Evolutionary conservation across 176 grass and related monocot species (phyloP).

Genomic region (Guadua angustifolia): DNA sequence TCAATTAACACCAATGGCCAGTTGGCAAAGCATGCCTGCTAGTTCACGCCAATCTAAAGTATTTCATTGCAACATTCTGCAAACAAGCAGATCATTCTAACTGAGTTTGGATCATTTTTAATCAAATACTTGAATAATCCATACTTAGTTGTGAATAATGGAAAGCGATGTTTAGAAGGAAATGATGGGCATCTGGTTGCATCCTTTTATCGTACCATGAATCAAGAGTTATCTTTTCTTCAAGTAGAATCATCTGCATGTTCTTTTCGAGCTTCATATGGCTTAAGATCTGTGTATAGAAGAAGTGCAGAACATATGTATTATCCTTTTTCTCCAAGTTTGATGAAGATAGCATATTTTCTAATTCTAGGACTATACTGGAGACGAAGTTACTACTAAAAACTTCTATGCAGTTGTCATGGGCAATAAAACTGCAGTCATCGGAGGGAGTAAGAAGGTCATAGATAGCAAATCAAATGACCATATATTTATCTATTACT

Average conservation of each 20-base stretch:
- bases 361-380: conserved; percentile 65
- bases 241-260: too few species aligned
- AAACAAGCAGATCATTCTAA: neutral
- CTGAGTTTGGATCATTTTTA: neutral
- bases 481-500: conserved; percentile 80
- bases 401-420: conserved; percentile 71
- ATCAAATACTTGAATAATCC: neutral
- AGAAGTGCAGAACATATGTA: conserved; percentile 30
- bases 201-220: neutral
- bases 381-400: conserved; percentile 52
- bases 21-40: neutral
- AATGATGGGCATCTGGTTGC: neutral
- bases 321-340: neutral
- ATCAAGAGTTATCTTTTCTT: too few species aligned
- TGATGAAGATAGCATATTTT: conserved; percentile 17
- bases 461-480: conserved; percentile 70
- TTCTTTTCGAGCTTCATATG: neutral
- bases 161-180: neutral
- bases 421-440: conserved; percentile 66
- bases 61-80: neutral
- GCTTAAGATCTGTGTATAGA: neutral
- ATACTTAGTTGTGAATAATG: neutral
- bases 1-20: neutral
- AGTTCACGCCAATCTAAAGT: neutral
- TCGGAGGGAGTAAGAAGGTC: conserved; percentile 75